A percentile compares a stretch with the other conserved stretches of the same genome.
Evolutionary conservation across 192 early-diverging fungal species (phyloP).

Genomic region (Piromyces sp.): DNA sequence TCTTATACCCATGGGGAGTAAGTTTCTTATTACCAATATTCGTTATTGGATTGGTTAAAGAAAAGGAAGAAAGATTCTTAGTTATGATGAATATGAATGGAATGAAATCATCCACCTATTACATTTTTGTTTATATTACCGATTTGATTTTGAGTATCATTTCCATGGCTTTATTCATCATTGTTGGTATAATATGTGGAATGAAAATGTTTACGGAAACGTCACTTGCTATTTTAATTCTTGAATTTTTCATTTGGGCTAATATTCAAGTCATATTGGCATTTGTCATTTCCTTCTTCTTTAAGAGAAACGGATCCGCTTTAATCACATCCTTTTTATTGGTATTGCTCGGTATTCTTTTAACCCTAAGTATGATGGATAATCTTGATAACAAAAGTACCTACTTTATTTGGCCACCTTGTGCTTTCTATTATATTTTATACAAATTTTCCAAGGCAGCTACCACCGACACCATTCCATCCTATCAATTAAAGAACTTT

Average conservation of each 20-base stretch:
- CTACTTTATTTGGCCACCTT: too few relatives aligned
- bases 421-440: too few relatives aligned
- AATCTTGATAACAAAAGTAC: too few relatives aligned
- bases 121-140: constrained; percentile 38
- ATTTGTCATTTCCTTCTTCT: constrained; percentile 45
- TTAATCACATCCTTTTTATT: neutral
- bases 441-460: too few relatives aligned
- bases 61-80: constrained; percentile 50
- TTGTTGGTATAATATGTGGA: constrained; percentile 27
- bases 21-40: constrained; percentile 48
- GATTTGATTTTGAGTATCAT: constrained; percentile 37
- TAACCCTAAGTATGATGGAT: too few relatives aligned
- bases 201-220: constrained; percentile 49
- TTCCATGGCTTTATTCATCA: constrained; percentile 37
- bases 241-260: constrained; percentile 49
- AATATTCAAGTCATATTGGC: constrained; percentile 27
- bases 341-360: too few relatives aligned
- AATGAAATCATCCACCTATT: constrained; percentile 36
- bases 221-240: constrained; percentile 18
- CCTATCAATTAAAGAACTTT: too few relatives aligned
- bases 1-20: constrained; percentile 54
- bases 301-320: constrained; percentile 31
- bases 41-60: constrained; percentile 43
- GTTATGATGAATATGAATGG: constrained; percentile 65
- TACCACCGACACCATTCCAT: too few relatives aligned